A percentile compares a stretch with the other conserved stretches of the same genome.
These are phyloP conservation scores for Castanea sativa DNA, from an alignment of 306 rosid species.

Conservation along the genomic window DNA sequence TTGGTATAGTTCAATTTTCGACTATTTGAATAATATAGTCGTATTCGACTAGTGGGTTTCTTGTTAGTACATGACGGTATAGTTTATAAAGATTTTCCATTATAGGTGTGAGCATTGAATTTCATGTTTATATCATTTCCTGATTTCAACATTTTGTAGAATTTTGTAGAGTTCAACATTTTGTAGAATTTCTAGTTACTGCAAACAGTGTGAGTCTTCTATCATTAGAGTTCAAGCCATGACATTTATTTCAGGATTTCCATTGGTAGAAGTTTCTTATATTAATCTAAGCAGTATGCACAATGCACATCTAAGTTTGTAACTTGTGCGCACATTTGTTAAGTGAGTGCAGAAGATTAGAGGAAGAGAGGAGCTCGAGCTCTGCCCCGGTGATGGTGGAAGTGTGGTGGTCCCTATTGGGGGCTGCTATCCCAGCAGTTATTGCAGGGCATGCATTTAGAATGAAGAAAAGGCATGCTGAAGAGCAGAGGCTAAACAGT, in stretches of 20 bases:
- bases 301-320: background rate
- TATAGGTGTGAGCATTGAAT: background rate
- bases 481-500: constrained; percentile 65
- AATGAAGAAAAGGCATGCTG: constrained; percentile 58
- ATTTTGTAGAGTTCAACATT: background rate
- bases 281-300: background rate
- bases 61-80: background rate
- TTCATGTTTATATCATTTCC: background rate
- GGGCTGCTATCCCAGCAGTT: constrained; percentile 79
- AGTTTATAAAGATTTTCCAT: background rate
- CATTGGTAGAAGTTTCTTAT: background rate
- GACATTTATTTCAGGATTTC: background rate
- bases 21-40: no score
- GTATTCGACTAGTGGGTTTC: background rate
- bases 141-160: background rate
- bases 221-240: background rate
- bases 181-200: background rate
- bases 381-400: constrained; percentile 61
- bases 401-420: constrained; percentile 87
- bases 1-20: no score
- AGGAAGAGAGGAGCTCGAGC: constrained; percentile 26
- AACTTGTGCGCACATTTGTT: constrained; percentile 6
- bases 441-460: constrained; percentile 81
- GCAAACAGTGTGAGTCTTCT: background rate
- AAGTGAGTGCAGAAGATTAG: constrained; percentile 24